Percentiles rank a stretch among this genome's conserved stretches.
These are phyloP conservation scores for Myriosclerotinia duriaeana DNA, from an alignment of 2,329 filamentous ascomycete species.

Conservation along the genomic window DNA sequence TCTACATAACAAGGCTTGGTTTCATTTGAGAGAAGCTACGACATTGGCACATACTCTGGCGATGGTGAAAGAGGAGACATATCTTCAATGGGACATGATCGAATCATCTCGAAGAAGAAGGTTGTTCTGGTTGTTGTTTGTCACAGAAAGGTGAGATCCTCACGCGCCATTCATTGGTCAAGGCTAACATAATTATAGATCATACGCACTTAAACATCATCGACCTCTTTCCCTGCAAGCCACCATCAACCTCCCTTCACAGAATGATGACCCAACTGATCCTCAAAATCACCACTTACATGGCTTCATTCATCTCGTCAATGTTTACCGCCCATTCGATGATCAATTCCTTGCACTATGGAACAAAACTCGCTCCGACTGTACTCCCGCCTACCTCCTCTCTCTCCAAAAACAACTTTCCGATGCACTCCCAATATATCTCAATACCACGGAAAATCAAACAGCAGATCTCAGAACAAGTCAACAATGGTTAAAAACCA, in stretches of 20 bases:
- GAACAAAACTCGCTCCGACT: constrained; percentile 62
- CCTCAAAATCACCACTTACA: constrained; percentile 53
- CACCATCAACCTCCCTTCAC: constrained; percentile 63
- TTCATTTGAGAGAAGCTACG: constrained; percentile 72
- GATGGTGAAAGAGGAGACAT: constrained; percentile 63
- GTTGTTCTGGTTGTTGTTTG: constrained; percentile 71
- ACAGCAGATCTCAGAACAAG: constrained; percentile 57
- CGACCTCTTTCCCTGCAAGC: constrained; percentile 69
- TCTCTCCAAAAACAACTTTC: constrained; percentile 62
- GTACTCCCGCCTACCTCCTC: constrained; percentile 56
- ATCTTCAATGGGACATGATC: constrained; percentile 56
- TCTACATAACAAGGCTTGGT: constrained; percentile 76
- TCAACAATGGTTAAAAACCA: constrained; percentile 65
- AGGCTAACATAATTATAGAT: constrained; percentile 44
- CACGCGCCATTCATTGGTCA: not conserved
- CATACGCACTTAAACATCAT: constrained; percentile 69
- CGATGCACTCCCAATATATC: constrained; percentile 53
- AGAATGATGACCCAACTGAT: constrained; percentile 60
- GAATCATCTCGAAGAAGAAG: constrained; percentile 65
- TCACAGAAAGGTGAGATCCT: constrained; percentile 61
- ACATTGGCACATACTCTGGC: constrained; percentile 63
- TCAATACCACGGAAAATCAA: constrained; percentile 53
- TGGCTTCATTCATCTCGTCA: constrained; percentile 59
- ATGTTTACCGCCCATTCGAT: constrained; percentile 65
- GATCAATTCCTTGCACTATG: constrained; percentile 62